Conservation (phyloP, 169 alveolate species). For the Plasmodium ovale region DNA sequence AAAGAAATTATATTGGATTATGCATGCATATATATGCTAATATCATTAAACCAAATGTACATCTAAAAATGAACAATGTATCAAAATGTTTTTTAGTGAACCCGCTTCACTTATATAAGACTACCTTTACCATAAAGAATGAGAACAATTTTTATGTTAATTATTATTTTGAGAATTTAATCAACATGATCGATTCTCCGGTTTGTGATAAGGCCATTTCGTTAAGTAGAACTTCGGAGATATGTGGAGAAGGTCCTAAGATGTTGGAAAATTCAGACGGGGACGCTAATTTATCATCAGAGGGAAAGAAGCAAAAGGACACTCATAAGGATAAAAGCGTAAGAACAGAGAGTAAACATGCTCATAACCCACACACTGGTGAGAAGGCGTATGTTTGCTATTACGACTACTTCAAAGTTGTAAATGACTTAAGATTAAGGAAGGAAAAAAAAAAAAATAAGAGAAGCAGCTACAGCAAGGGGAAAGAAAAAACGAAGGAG, state of each 20-base stretch:
- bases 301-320: not conserved
- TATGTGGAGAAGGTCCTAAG: not conserved
- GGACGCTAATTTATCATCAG: not conserved
- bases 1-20: conserved; percentile 15
- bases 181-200: conserved; percentile 8
- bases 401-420: conserved; percentile 37
- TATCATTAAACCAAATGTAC: conserved; percentile 54
- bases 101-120: conserved; percentile 38
- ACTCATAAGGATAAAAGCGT: not conserved
- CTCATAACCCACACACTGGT: too few species aligned
- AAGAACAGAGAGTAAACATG: too few species aligned
- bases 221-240: not conserved
- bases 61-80: conserved; percentile 35
- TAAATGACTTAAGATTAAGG: conserved; percentile 11
- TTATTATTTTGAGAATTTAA: conserved; percentile 43
- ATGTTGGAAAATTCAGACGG: not conserved
- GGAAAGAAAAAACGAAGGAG: conserved; percentile 1
- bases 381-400: conserved; percentile 19
- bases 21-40: conserved; percentile 55
- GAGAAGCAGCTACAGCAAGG: not conserved
- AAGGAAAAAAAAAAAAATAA: conserved; percentile 5
- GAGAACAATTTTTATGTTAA: conserved; percentile 38
- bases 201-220: not conserved
- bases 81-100: conserved; percentile 23
- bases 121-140: conserved; percentile 61